These are phyloP conservation scores for Citrus sinensis DNA, from an alignment of 345 rosid genomes.

Conservation along the genomic window DVS_A1.0 CM039165.1:36463501-36464000, in stretches of 20 bases:
- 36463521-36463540: neutral
- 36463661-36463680: slow-evolving; percentile 19
- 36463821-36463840: neutral
- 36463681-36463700: slow-evolving; percentile 13
- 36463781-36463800: neutral
- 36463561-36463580: slow-evolving; percentile 32
- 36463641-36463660: slow-evolving; percentile 17
- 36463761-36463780: neutral
- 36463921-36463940: neutral
- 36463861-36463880: neutral
- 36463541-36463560: neutral
- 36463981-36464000: neutral
- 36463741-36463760: neutral
- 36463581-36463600: slow-evolving; percentile 27
- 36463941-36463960: neutral
- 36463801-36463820: neutral
- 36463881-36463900: neutral
- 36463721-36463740: slow-evolving; percentile 31
- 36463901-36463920: neutral
- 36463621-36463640: slow-evolving; percentile 35
- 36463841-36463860: neutral
- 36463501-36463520: neutral
- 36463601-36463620: slow-evolving; percentile 32
- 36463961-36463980: neutral
- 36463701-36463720: neutral